Evolutionary conservation across 768 basidiomycete genomes (phyloP).

Genomic region (Tylopilus sp.): DNA sequence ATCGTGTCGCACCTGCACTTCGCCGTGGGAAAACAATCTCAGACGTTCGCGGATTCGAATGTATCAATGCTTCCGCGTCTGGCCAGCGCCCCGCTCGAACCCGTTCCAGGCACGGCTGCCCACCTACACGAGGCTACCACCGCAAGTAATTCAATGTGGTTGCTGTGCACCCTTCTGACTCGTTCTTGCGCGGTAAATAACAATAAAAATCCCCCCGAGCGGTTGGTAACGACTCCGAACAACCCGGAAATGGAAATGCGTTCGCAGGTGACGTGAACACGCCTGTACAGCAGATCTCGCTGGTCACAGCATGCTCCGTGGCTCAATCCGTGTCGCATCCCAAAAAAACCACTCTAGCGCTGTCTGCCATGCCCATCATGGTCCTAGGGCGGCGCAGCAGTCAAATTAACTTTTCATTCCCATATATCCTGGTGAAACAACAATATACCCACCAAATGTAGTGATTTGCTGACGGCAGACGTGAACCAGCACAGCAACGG

Average conservation of each 20-base stretch:
- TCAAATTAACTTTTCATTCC: constrained; percentile 24
- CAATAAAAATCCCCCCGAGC: neutral
- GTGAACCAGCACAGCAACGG: constrained; percentile 9
- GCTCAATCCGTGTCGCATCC: neutral
- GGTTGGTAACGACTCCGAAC: neutral
- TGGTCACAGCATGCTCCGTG: neutral
- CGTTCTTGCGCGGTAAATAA: neutral
- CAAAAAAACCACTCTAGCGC: neutral
- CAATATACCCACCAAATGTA: constrained; percentile 7
- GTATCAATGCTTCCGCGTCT: constrained; percentile 32
- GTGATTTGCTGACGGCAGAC: constrained; percentile 18
- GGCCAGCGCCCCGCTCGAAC: constrained; percentile 28
- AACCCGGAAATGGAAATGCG: neutral
- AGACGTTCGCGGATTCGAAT: constrained; percentile 34
- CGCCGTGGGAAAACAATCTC: constrained; percentile 30
- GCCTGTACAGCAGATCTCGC: neutral
- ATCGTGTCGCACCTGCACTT: constrained; percentile 35
- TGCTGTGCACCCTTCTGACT: neutral
- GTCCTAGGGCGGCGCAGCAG: constrained; percentile 15
- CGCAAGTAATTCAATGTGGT: neutral
- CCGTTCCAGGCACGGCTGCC: constrained; percentile 17
- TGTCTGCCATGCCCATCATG: neutral
- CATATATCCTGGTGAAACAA: constrained; percentile 20
- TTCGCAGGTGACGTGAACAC: neutral
- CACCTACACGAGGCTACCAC: constrained; percentile 13